Evolutionary conservation across 73 alveolate genomes (phyloP), one percentile per base, ranked within the genome.

Genomic region (Paramecium primaurelia): DNA sequence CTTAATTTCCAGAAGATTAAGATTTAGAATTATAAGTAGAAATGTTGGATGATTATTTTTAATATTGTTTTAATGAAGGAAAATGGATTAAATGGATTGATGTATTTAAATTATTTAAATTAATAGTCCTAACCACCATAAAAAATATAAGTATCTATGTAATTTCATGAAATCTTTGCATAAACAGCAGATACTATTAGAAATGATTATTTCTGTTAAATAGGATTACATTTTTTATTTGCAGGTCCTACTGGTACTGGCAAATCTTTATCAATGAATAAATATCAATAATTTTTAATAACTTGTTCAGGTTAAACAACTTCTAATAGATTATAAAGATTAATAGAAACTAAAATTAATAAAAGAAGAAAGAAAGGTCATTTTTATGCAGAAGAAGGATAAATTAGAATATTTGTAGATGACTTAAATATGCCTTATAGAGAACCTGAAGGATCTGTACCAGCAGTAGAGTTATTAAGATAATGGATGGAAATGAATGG

Each of bases 161-260:
- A 97, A 90, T 98, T 98, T 88, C 96, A 98, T 86, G 97, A 96
- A 71, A 92, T 99, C 73, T 97, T 98, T 75, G 98, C 98, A 45
- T 99, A 99, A 9, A 99, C 99, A 5, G 84, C 96, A 8, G 99
- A 99, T 88, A 96, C 99, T 3, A 37, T 89, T 10, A 71, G 86
- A 45, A 71, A 71, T 37, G 92, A 69, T 45, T 83, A 89, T n/a
- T 96, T 97, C 94, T 92, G 98, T 90, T 95, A 95, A 83, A 96
- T 97, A 80, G 98, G 97, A 25, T 94, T 99, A 60, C 97, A 98
- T 77, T 93, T 96, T 86, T 96, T 99, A 68, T 98, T 99, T 87
- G 98, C 99, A 68, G 99, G 99, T 2, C 99, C 99, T 25, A 99
- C 99, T 1, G 99, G 99, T 49, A 99, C 99, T 12, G 99, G 99